Conservation (phyloP, 805 yeast genomes). For the Metschnikowia hibisci region DNA sequence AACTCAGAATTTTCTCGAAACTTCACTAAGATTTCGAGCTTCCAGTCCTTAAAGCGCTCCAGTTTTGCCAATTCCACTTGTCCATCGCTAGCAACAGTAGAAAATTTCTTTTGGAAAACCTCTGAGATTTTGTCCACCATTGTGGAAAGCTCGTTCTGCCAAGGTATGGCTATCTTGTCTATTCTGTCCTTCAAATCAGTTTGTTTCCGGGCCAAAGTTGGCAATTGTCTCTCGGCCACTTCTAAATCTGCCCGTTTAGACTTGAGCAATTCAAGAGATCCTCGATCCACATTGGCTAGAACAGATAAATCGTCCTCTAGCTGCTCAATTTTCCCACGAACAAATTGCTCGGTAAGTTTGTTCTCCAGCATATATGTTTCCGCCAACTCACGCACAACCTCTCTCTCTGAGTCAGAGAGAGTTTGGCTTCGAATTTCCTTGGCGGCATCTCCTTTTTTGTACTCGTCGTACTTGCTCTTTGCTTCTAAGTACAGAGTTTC, state of each 20-base stretch:
- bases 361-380: constrained; percentile 29
- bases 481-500: constrained; percentile 31
- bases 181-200: constrained; percentile 34
- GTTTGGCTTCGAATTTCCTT: constrained; percentile 30
- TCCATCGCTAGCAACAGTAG: constrained; percentile 84
- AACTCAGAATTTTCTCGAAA: constrained; percentile 76
- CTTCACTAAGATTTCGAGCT: constrained; percentile 74
- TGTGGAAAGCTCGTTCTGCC: constrained; percentile 61
- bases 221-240: constrained; percentile 35
- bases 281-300: constrained; percentile 35
- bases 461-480: constrained; percentile 33
- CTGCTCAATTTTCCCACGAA: constrained; percentile 39
- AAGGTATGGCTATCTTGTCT: constrained; percentile 33
- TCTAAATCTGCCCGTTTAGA: constrained; percentile 32
- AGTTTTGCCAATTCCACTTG: constrained; percentile 57
- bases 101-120: constrained; percentile 64
- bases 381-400: constrained; percentile 38
- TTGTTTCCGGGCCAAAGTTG: constrained; percentile 27
- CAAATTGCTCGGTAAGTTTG: constrained; percentile 34
- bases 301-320: constrained; percentile 45
- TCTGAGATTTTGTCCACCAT: constrained; percentile 55
- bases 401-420: constrained; percentile 39
- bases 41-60: constrained; percentile 69
- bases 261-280: constrained; percentile 39
- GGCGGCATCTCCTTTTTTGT: constrained; percentile 40